Evolutionary conservation across 164 flowering plant genomes (phyloP), one percentile per base, ranked within the genome.

Genomic region (Liriodendron chinense): DNA sequence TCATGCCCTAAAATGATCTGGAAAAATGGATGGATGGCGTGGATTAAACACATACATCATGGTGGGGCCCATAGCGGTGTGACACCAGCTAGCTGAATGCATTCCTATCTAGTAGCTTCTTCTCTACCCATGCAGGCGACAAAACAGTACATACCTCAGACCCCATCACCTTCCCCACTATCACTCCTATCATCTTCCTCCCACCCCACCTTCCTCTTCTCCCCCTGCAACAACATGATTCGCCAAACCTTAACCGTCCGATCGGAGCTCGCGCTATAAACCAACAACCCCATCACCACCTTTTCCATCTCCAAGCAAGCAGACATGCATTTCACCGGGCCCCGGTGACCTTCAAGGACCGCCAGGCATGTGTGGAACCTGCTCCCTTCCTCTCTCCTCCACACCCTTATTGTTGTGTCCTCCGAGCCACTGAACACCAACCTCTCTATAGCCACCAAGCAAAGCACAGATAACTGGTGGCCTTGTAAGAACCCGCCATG

Each of bases 191-290:
- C 68, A 0, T 14, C 63, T 12, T 47, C 68, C 8, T 68, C 65
- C 65, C 77, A 8, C 1, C 71, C 72, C 64, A 28, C 65, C 43
- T 61, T 72, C 61, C 65, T 75, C 61, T 71, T 68, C 70, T 81
- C 84, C 0, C 65, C 81, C 0, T 78, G 81, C 50, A 80, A 72
- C 56, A 85, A 78, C 70, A 78, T 83, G 0, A 87, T 85, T 77
- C 84, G 67, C 90, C 90, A 87, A 0, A 87, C 88, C 80, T 85
- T 87, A n/a, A 85, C 78, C 14, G 84, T 87, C 65, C 78, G 82
- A 70, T 87, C 90, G 72, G 83, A 72, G 61, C 88, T 83, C 9
- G 85, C 84, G 63, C 87, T 86, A 34, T 82, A 84, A 9, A 87
- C 85, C 24, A 86, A 78, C 75, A 86, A 48, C 21, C 82, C 83